Base-by-base conservation (phyloP, 1,284 basidiomycete species). In the Cryptococcus jaspeensis region DNA sequence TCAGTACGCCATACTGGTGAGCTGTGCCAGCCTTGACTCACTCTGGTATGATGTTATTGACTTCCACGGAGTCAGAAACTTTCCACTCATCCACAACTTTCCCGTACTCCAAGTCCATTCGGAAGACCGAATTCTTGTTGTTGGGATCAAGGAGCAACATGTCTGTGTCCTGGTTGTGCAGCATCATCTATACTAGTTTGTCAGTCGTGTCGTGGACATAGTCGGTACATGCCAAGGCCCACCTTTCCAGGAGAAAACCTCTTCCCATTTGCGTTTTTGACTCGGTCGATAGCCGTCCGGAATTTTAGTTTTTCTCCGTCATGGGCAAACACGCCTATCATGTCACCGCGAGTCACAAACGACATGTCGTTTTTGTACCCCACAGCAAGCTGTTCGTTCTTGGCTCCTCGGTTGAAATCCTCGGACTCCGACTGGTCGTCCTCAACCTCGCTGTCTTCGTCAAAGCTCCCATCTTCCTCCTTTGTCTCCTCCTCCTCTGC, bases 71-170 rank as follows among this genome's bases (percentile, higher is more conserved):
- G 49, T 97, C 92, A 71, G 94, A 88, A 16, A 99, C 87, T 74
- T 94, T 95, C 94, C 93, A 98, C 76, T 99, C 95, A 71, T 99
- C 96, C 8, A 99, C 92, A 41, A 99, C 87, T 80, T 98, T 96
- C 49, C 93, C 96, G 44, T 88, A 87, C 76, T 95, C 92, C 61
- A 99, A 85, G 76, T 99, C 96, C 84, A 99, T 87, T 64, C 83
- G 87, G 80, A 87, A 98, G 38, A 99, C 79, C 0, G 92, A 87
- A 68, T 93, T 86, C n/a, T 87, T 84, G 53, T 93, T 87, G 38
- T 78, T 73, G 1, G 91, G 87, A 71, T 97, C 90, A 84, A 92
- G 90, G 57, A 99, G 74, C 52, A 99, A 81, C 92, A 99, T 94
- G 78, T 92, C 91, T 38, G 86, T 84, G 75, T 99, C 96, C 84